These are phyloP conservation scores for Pachysandra terminalis DNA, from an alignment of 164 flowering plant species.

Conservation along the genomic window DNA sequence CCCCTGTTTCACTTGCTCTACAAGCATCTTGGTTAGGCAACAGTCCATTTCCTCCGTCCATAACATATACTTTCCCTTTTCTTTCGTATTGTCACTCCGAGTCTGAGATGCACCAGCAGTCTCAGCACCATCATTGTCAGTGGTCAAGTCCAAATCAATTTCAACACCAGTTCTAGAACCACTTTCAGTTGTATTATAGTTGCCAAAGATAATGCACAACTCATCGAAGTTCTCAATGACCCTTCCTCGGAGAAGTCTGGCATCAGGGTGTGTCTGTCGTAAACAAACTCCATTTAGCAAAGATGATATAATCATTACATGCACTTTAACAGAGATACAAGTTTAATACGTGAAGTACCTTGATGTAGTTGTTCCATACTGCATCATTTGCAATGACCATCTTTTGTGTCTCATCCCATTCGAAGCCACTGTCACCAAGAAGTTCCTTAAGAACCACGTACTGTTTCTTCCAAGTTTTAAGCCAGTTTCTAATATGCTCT, in stretches of 20 bases:
- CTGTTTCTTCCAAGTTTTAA: conserved; percentile 18
- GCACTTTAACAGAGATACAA: background rate
- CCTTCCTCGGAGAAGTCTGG: conserved; percentile 6
- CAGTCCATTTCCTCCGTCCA: background rate
- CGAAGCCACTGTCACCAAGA: conserved; percentile 9
- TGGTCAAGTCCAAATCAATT: conserved; percentile 3
- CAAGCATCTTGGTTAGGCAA: background rate
- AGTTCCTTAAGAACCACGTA: conserved; percentile 15
- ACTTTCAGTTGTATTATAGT: conserved; percentile 5
- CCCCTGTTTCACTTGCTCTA: background rate
- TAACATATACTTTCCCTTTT: background rate
- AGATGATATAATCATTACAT: background rate
- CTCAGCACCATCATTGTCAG: conserved; percentile 4
- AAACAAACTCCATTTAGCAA: background rate
- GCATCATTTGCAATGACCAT: conserved; percentile 17
- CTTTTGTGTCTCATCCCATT: conserved; percentile 13
- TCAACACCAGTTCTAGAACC: conserved; percentile 3
- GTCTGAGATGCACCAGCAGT: background rate
- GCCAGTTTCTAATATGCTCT: conserved; percentile 15
- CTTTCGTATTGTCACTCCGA: background rate
- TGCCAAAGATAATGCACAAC: conserved; percentile 15
- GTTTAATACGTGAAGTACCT: conserved; percentile 5
- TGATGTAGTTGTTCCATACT: conserved; percentile 14
- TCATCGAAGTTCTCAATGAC: conserved; percentile 17
- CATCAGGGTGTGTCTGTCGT: conserved; percentile 21